Evolutionary conservation across 768 basidiomycete genomes (phyloP), one percentile per base, ranked within the genome.

Genomic region (Suillus sp.): DNA sequence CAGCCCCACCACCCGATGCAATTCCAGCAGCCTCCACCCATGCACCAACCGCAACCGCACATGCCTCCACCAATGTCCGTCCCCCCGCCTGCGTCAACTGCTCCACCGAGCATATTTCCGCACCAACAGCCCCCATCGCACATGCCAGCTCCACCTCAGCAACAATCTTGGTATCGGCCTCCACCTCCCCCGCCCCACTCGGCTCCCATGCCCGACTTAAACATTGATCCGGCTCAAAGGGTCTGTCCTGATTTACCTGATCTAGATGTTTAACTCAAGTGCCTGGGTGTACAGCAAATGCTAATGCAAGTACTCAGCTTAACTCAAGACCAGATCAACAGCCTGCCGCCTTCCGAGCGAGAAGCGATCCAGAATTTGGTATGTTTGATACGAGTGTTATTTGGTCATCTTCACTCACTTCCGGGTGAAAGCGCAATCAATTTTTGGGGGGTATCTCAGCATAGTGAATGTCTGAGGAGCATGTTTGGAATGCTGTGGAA

Each of bases 221-320:
- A 59, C 25, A 77, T 87, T 62, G 81, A 79, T 69, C 82, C 87
- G 56, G 74, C 78, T 34, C 85, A 90, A 67, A 80, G 85, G 68
- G 78, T 83, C 65, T 62, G 77, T 66, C 27, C 22, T 7, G 42
- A 35, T 62, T 56, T 53, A 48, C 38, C 61, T 43, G 61, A 60
- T 37, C 27, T 56, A 42, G 22, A 43, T 6, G 30, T 54, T 64
- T 48, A 60, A 67, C 66, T 76, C 61, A 70, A 56, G 37, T 58
- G 57, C 57, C 27, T 30, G 56, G n/a, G 45, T 56, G 43, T 58
- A 59, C 68, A 91, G 92, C 83, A 84, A 38, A 91, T 96, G 88
- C 73, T 97, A 60, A 83, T 93, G 76, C 94, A 95, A 78, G 95
- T 98, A 0, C 78, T 98, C 37, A 84, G 81, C 64, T 75, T 98